These are phyloP conservation scores for Microascus cirrosus DNA, from an alignment of 2,329 filamentous ascomycete species.

Conservation along the genomic window DNA sequence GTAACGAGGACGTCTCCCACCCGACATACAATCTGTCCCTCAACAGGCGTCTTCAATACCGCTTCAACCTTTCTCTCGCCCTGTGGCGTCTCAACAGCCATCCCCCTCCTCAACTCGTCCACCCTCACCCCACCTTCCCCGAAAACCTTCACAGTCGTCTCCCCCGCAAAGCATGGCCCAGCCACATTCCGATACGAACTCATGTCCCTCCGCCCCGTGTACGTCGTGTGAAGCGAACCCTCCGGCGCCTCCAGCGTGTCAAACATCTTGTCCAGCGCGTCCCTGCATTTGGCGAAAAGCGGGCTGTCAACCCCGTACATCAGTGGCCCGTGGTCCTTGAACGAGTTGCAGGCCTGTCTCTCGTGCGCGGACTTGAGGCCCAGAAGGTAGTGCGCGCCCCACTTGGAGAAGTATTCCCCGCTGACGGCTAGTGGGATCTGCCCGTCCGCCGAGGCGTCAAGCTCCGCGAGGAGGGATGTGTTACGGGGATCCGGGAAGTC, in stretches of 20 bases:
- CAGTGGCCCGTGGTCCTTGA: slow-evolving; percentile 49
- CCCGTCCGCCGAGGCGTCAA: slow-evolving; percentile 31
- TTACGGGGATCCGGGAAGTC: slow-evolving; percentile 24
- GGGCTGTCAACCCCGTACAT: slow-evolving; percentile 38
- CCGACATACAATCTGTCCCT: slow-evolving; percentile 26
- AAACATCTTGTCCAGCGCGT: slow-evolving; percentile 36
- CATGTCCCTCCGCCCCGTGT: slow-evolving; percentile 2
- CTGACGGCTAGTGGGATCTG: slow-evolving; percentile 38
- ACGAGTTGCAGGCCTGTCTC: slow-evolving; percentile 47
- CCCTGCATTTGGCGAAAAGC: slow-evolving; percentile 38
- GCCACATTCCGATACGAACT: background rate
- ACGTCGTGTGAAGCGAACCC: slow-evolving; percentile 17
- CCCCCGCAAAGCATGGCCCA: slow-evolving; percentile 42
- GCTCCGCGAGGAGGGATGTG: slow-evolving; percentile 34
- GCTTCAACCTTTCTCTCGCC: slow-evolving; percentile 36
- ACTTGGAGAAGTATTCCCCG: slow-evolving; percentile 28
- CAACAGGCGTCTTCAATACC: slow-evolving; percentile 38
- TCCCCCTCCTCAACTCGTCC: slow-evolving; percentile 29
- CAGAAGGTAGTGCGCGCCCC: slow-evolving; percentile 48
- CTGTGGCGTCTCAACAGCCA: slow-evolving; percentile 35
- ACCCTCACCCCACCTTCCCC: slow-evolving; percentile 21
- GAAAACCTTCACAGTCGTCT: slow-evolving; percentile 32
- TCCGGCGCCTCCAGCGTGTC: slow-evolving; percentile 31
- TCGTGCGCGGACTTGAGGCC: slow-evolving; percentile 44
- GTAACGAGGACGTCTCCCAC: slow-evolving; percentile 37